Conservation (phyloP, 192 early-diverging fungal genomes). For the Linnemannia elongata region DNA sequence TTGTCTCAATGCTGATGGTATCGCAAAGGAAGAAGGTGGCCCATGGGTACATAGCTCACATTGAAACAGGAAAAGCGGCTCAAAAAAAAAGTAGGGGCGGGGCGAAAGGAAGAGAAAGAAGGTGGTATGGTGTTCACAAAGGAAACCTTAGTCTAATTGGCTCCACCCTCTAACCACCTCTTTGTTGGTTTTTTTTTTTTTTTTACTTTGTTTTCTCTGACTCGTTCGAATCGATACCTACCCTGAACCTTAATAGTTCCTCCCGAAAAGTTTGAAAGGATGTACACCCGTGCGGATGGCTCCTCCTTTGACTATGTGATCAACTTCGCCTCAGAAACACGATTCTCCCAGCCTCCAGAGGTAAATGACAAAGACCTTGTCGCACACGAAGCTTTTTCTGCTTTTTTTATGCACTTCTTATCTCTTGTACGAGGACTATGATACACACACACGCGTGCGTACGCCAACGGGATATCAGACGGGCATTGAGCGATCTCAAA, state of each 20-base stretch:
- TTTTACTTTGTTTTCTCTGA: background rate
- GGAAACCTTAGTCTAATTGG: conserved; percentile 1
- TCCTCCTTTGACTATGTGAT: conserved; percentile 90
- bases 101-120: background rate
- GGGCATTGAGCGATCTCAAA: too few species aligned
- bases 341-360: conserved; percentile 86
- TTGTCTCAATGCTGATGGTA: background rate
- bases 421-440: too few species aligned
- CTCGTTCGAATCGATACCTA: background rate
- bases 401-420: background rate
- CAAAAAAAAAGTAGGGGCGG: background rate
- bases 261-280: conserved; percentile 77
- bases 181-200: background rate
- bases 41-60: background rate
- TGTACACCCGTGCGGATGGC: conserved; percentile 76
- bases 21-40: background rate
- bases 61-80: background rate
- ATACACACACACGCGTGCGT: too few species aligned
- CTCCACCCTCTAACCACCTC: background rate
- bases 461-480: too few species aligned
- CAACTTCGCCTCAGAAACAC: conserved; percentile 92
- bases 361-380: conserved; percentile 53
- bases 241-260: conserved; percentile 32
- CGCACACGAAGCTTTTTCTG: background rate
- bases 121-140: background rate